These are phyloP conservation scores for Phytophthora fragariaefolia DNA, from an alignment of 352 stramenopile species.

Conservation along the genomic window DNA sequence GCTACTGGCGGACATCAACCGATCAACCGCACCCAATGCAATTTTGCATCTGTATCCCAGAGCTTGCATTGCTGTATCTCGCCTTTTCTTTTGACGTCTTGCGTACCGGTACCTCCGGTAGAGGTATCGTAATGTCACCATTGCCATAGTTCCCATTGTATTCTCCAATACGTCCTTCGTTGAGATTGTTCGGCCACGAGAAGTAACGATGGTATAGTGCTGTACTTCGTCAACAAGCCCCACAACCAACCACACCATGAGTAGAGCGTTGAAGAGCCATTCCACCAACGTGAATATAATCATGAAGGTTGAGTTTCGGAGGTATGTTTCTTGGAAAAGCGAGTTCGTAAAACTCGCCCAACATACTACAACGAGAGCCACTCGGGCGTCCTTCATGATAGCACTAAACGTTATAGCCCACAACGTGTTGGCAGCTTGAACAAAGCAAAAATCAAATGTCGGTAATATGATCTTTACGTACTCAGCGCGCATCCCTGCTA, in stretches of 20 bases:
- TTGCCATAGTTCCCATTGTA: conserved; percentile 20
- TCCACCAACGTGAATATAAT: conserved; percentile 2
- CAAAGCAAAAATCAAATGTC: conserved; percentile 33
- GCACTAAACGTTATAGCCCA: conserved; percentile 13
- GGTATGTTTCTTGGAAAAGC: conserved; percentile 24
- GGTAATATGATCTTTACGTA: conserved; percentile 22
- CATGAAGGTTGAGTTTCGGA: conserved; percentile 14
- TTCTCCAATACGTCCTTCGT: conserved; percentile 32
- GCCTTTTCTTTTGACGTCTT: not conserved
- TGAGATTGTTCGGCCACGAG: conserved; percentile 6
- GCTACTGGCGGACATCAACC: not conserved
- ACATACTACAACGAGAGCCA: conserved; percentile 7
- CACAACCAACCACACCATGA: conserved; percentile 9
- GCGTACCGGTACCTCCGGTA: conserved; percentile 12
- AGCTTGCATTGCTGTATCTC: not conserved
- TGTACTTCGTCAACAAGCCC: conserved; percentile 16
- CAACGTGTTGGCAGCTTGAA: conserved; percentile 17
- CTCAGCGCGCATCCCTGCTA: conserved; percentile 13
- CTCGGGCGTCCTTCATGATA: conserved; percentile 9
- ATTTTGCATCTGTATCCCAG: conserved; percentile 22
- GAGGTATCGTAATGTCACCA: conserved; percentile 16
- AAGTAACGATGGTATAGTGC: conserved; percentile 12
- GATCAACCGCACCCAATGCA: not conserved
- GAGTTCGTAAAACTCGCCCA: conserved; percentile 20
- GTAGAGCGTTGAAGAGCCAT: conserved; percentile 9